Percentiles rank a stretch among this genome's conserved stretches.
These are phyloP conservation scores for Brettanomyces nanus DNA, from an alignment of 805 yeast species.

Conservation along the genomic window DNA sequence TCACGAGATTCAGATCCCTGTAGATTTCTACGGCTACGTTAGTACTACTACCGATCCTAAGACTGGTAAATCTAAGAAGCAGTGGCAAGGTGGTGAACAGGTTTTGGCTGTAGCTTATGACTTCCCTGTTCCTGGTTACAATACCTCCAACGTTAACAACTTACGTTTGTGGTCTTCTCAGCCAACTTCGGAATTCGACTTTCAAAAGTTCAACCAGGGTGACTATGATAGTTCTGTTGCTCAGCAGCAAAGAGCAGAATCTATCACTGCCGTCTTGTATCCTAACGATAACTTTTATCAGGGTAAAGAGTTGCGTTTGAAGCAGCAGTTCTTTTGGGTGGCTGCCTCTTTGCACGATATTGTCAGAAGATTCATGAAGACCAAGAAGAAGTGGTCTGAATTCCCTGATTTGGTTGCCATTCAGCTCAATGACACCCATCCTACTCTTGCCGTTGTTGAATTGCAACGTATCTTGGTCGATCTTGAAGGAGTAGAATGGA, in stretches of 20 bases:
- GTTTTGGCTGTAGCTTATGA: slow-evolving; percentile 87
- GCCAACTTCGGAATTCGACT: slow-evolving; percentile 89
- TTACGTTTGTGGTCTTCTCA: slow-evolving; percentile 84
- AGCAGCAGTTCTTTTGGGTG: slow-evolving; percentile 97
- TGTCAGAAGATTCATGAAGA: slow-evolving; percentile 79
- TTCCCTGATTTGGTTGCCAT: slow-evolving; percentile 84
- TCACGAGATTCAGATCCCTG: slow-evolving; percentile 78
- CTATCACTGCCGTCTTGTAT: slow-evolving; percentile 85
- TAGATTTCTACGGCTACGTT: slow-evolving; percentile 82
- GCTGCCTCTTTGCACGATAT: slow-evolving; percentile 90
- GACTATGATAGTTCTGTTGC: slow-evolving; percentile 80
- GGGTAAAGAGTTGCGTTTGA: slow-evolving; percentile 86
- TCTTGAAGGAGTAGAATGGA: slow-evolving; percentile 75
- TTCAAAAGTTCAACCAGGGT: slow-evolving; percentile 83
- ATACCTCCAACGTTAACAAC: slow-evolving; percentile 77
- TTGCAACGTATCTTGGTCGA: slow-evolving; percentile 81
- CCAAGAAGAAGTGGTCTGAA: slow-evolving; percentile 67
- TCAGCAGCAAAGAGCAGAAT: slow-evolving; percentile 82
- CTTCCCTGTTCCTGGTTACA: slow-evolving; percentile 87
- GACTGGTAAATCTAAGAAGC: slow-evolving; percentile 49
- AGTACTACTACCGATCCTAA: slow-evolving; percentile 43
- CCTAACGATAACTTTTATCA: slow-evolving; percentile 90
- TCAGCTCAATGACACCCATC: slow-evolving; percentile 92
- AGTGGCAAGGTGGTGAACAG: slow-evolving; percentile 85
- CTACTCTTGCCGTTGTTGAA: slow-evolving; percentile 86